phyloP scores from a whole-genome alignment of 495 filamentous ascomycete species.

The Penicillium antarcticum region DNA sequence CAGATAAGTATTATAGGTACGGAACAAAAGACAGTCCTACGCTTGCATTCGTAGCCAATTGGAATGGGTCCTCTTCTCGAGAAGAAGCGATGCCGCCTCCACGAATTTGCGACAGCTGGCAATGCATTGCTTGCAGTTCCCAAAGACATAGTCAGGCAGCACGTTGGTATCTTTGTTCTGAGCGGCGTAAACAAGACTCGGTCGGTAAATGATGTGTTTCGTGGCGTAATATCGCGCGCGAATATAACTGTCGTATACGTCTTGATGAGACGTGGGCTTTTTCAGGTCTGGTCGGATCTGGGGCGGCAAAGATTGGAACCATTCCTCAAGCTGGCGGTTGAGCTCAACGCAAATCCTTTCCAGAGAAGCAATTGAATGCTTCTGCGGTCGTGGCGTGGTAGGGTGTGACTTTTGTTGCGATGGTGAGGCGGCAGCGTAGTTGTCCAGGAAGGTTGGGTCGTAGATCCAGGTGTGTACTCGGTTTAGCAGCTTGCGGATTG shows the following conservation, averaged over 20 bases:
- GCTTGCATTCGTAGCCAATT: constrained; percentile 17
- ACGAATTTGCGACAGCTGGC: constrained; percentile 18
- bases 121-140: constrained; percentile 15
- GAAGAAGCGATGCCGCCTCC: constrained; percentile 3
- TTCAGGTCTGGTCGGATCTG: constrained; percentile 11
- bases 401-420: background rate
- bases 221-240: constrained; percentile 16
- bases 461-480: constrained; percentile 16
- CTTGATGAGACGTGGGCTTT: background rate
- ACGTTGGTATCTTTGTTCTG: background rate
- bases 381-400: background rate
- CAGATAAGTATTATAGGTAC: background rate
- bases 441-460: background rate
- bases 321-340: constrained; percentile 11
- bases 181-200: constrained; percentile 14
- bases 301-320: constrained; percentile 12
- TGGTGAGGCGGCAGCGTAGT: background rate
- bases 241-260: constrained; percentile 13
- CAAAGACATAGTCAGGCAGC: constrained; percentile 7
- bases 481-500: constrained; percentile 17
- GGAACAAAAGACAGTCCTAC: background rate
- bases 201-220: constrained; percentile 18
- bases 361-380: constrained; percentile 11
- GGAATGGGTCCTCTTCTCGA: constrained; percentile 12
- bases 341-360: constrained; percentile 15